Evolutionary conservation across 208 protist genomes (phyloP).

Genomic region (Leishmania tropica): DNA sequence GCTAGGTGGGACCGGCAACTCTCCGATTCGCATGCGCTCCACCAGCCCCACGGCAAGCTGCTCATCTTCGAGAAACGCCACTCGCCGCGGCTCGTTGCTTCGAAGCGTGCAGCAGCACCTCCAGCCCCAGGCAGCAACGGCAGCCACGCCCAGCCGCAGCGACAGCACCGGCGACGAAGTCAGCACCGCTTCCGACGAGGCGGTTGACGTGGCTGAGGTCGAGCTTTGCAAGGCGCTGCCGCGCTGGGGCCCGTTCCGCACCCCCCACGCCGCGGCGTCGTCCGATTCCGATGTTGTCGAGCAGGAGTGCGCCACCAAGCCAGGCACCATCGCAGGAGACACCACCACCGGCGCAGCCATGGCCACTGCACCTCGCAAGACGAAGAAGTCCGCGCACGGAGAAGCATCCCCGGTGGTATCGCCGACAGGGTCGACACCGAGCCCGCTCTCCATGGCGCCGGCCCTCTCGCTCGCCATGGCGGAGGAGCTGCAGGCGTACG

Average conservation of each 20-base stretch:
- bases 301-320: constrained; percentile 2
- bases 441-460: neutral
- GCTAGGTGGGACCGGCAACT: constrained; percentile 9
- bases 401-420: neutral
- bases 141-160: constrained; percentile 16
- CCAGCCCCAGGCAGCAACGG: neutral
- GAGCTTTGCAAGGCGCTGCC: constrained; percentile 18
- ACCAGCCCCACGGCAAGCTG: constrained; percentile 23
- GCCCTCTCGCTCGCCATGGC: constrained; percentile 17
- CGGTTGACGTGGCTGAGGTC: constrained; percentile 23
- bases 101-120: constrained; percentile 13
- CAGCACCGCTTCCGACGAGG: constrained; percentile 35
- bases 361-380: neutral
- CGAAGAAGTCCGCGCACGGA: constrained; percentile 10
- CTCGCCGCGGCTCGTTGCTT: constrained; percentile 24
- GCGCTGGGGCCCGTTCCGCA: constrained; percentile 32
- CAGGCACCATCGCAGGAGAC: neutral
- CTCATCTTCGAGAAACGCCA: constrained; percentile 22
- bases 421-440: neutral
- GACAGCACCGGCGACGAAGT: constrained; percentile 27
- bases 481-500: constrained; percentile 30
- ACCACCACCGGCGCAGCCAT: neutral
- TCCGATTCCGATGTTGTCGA: neutral
- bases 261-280: neutral
- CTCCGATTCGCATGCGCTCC: constrained; percentile 19